Percentiles rank a stretch among this genome's conserved stretches.
Conservation (phyloP, 805 yeast species). For the Yamadazyma tumulicola region DNA sequence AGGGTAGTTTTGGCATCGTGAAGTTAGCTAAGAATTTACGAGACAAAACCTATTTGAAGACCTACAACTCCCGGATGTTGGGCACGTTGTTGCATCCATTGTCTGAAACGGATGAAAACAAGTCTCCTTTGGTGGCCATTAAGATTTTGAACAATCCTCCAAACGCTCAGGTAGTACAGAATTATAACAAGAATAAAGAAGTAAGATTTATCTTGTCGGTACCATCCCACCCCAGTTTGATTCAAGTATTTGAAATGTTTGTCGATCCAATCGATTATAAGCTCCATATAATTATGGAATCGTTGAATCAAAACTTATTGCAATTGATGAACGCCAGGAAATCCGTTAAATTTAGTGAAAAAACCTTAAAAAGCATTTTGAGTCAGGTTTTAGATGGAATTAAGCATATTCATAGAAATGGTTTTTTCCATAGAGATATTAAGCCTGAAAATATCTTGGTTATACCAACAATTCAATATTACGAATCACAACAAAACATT, state of each 20-base stretch:
- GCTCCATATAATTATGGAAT: conserved; percentile 84
- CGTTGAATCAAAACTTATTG: conserved; percentile 76
- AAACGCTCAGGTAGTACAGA: conserved; percentile 27
- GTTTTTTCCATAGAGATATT: conserved; percentile 82
- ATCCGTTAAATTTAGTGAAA: conserved; percentile 48
- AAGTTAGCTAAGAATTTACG: conserved; percentile 52
- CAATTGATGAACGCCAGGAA: conserved; percentile 69
- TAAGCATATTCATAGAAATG: conserved; percentile 70
- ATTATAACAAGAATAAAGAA: conserved; percentile 52
- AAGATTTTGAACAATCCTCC: conserved; percentile 65
- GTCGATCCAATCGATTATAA: conserved; percentile 58
- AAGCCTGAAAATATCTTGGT: conserved; percentile 92
- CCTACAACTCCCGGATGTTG: conserved; percentile 13
- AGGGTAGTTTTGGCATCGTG: conserved; percentile 76
- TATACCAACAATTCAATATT: conserved; percentile 53
- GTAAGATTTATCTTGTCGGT: conserved; percentile 62
- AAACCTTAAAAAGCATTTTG: conserved; percentile 61
- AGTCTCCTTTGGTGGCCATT: conserved; percentile 55
- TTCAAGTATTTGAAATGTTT: conserved; percentile 76
- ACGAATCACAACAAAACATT: conserved; percentile 36
- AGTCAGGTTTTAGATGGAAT: conserved; percentile 74
- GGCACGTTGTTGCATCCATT: conserved; percentile 52
- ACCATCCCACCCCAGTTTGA: conserved; percentile 67
- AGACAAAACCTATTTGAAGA: conserved; percentile 14
- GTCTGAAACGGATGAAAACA: conserved; percentile 4